Conservation (phyloP, 176 grass and related monocot species). For the Musa beccarii region DNA sequence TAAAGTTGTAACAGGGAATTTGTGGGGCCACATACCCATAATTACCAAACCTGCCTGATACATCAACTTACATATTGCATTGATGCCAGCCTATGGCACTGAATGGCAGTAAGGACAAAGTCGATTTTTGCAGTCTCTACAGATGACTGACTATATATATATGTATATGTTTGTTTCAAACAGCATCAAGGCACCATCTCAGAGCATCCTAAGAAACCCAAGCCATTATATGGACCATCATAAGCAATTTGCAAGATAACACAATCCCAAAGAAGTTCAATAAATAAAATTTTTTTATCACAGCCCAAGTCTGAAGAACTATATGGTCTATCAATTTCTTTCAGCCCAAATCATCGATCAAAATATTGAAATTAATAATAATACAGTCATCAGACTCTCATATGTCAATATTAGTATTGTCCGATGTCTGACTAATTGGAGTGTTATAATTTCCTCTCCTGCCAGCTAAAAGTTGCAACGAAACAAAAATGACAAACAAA, state of each 20-base stretch:
- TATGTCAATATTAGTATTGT: no score
- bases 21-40: background rate
- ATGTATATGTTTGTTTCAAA: background rate
- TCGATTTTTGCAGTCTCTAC: background rate
- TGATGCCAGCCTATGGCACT: background rate
- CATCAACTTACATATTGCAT: background rate
- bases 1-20: background rate
- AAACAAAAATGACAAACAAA: no score
- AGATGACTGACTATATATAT: background rate
- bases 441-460: no score
- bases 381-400: no score
- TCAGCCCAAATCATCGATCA: no score
- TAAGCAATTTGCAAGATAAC: background rate
- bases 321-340: no score
- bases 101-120: background rate
- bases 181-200: background rate
- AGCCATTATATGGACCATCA: background rate
- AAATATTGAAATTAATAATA: no score
- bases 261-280: background rate
- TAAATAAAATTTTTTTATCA: background rate
- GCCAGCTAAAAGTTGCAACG: no score
- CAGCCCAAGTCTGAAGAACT: no score
- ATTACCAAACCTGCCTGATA: background rate
- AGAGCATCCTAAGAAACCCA: background rate
- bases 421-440: no score